These are phyloP conservation scores for Stagonosporopsis chrysanthemi DNA, from an alignment of 2,329 filamentous ascomycete species.

Conservation along the genomic window DNA sequence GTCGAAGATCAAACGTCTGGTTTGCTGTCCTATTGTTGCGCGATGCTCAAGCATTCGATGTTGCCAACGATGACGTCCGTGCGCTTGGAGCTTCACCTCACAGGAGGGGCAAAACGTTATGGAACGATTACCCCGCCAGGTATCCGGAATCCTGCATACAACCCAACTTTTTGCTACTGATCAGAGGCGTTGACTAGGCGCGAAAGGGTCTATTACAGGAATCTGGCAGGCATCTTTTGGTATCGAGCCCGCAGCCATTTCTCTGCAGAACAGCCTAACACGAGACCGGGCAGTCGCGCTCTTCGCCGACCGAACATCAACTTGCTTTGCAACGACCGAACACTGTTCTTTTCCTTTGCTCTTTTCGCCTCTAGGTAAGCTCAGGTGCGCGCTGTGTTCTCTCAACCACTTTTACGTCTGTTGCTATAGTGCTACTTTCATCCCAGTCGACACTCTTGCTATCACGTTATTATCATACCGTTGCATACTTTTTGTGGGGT, in stretches of 20 bases:
- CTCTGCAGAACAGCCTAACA: conserved; percentile 2
- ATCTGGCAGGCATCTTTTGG: conserved; percentile 3
- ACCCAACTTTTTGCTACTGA: background rate
- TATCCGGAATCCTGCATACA: background rate
- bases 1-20: conserved; percentile 17
- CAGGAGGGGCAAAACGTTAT: conserved; percentile 13
- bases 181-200: conserved; percentile 7
- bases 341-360: background rate
- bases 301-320: conserved; percentile 11
- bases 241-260: conserved; percentile 1
- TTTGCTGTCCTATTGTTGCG: conserved; percentile 7
- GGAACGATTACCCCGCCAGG: conserved; percentile 15
- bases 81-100: conserved; percentile 13
- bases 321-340: conserved; percentile 1
- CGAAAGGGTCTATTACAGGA: background rate
- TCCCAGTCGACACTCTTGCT: background rate
- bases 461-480: background rate
- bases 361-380: conserved; percentile 9
- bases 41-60: conserved; percentile 15
- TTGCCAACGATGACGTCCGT: conserved; percentile 20
- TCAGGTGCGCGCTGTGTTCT: background rate
- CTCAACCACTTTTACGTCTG: background rate
- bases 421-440: too few species aligned
- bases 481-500: background rate
- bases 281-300: conserved; percentile 7